phyloP scores from a whole-genome alignment of 139 green algal genomes.

The Micractinium conductrix region DNA sequence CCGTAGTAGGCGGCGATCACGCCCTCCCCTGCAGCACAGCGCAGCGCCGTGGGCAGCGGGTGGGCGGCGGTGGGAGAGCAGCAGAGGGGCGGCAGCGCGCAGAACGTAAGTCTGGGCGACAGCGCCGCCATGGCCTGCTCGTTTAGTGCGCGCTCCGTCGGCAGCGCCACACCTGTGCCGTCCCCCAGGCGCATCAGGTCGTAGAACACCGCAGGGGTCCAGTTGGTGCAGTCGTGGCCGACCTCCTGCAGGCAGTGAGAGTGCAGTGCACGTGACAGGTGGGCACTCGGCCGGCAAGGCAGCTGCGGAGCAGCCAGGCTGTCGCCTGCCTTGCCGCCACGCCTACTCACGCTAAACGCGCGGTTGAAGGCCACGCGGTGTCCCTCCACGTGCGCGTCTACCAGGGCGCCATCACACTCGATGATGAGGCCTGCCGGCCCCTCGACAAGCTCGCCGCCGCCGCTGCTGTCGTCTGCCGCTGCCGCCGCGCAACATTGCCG shows the following conservation, averaged over 20 bases:
- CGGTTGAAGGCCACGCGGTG: constrained; percentile 53
- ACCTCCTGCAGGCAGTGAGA: constrained; percentile 54
- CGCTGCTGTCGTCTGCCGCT: not conserved
- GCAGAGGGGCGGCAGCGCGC: not conserved
- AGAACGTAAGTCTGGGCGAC: not conserved
- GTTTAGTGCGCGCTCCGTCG: not conserved
- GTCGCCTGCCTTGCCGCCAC: not conserved
- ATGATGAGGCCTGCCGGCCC: constrained; percentile 34
- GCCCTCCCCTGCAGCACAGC: constrained; percentile 34
- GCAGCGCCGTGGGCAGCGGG: too few species aligned
- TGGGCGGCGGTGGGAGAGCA: not conserved
- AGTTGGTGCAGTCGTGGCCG: constrained; percentile 52
- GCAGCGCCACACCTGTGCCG: constrained; percentile 25
- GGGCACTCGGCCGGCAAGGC: too few species aligned
- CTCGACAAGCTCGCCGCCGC: not conserved
- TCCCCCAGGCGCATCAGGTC: constrained; percentile 55
- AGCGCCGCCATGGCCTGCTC: not conserved
- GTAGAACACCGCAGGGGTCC: constrained; percentile 47
- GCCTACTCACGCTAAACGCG: constrained; percentile 33
- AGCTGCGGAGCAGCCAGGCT: too few species aligned
- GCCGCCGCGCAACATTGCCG: not conserved
- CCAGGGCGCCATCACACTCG: constrained; percentile 49
- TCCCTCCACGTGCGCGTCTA: constrained; percentile 46
- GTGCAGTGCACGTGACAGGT: too few species aligned
- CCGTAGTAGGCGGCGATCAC: constrained; percentile 33